These are phyloP conservation scores for Neckera pumila DNA, from an alignment of 225 moss, liverwort and hornwort species.

Conservation along the genomic window DNA sequence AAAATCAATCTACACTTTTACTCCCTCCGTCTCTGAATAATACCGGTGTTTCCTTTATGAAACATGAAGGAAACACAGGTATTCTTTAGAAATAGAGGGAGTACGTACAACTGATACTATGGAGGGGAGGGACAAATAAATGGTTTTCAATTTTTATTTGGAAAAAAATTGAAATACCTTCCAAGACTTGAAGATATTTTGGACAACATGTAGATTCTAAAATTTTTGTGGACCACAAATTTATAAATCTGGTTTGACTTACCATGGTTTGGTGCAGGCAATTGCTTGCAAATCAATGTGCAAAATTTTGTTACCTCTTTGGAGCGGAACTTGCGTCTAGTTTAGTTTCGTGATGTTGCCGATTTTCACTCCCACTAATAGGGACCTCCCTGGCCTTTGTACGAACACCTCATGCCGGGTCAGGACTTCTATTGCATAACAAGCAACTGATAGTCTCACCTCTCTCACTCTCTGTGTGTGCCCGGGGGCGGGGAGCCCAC, in stretches of 20 bases:
- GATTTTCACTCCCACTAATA: background rate
- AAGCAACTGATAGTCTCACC: background rate
- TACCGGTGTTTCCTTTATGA: too few relatives aligned
- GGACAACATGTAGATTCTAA: background rate
- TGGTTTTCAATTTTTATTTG: background rate
- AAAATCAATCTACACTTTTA: background rate
- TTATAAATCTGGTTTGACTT: background rate
- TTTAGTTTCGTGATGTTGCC: rapidly evolving
- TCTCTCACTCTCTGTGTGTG: background rate
- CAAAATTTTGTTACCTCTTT: rapidly evolving
- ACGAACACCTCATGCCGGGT: background rate
- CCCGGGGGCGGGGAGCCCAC: too few relatives aligned
- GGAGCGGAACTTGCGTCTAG: background rate
- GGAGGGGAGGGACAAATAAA: too few relatives aligned
- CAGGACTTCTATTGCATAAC: background rate
- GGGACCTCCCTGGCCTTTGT: background rate
- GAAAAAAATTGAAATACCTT: background rate
- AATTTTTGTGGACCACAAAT: background rate
- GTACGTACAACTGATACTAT: background rate
- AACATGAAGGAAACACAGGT: too few relatives aligned
- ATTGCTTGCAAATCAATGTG: too few relatives aligned
- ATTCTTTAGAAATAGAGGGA: too few relatives aligned
- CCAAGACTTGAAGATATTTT: background rate
- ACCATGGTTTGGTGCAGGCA: rapidly evolving
- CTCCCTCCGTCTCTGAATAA: too few relatives aligned